Percentiles rank a stretch among this genome's conserved stretches.
Evolutionary conservation across 768 basidiomycete genomes (phyloP).

Genomic region (Mycena vitilis): DNA sequence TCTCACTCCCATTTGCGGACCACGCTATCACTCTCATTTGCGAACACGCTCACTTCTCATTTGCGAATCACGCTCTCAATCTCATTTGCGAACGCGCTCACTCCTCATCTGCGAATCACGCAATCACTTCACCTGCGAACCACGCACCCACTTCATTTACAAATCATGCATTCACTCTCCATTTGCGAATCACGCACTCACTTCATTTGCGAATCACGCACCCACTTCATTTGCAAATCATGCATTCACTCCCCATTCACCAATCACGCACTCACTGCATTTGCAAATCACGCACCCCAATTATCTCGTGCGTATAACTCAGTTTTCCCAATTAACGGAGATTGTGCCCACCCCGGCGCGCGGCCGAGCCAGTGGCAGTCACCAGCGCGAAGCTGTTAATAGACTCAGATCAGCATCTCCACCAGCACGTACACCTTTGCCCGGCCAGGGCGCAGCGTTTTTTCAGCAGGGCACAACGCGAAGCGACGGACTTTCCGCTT

Average conservation of each 20-base stretch:
- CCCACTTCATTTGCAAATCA: no score
- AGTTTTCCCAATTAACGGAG: background rate
- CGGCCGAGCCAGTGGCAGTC: background rate
- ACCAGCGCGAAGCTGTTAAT: background rate
- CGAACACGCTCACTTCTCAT: background rate
- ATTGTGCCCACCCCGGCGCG: background rate
- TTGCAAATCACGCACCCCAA: background rate
- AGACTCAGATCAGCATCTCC: conserved; percentile 9
- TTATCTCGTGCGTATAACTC: no score
- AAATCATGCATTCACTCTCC: background rate
- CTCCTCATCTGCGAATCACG: background rate
- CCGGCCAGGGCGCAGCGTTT: background rate
- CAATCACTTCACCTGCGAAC: background rate
- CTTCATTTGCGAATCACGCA: background rate
- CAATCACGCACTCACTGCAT: background rate
- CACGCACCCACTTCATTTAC: background rate
- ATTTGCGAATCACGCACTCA: background rate
- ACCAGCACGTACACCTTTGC: background rate
- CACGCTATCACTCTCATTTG: background rate
- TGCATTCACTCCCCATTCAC: background rate
- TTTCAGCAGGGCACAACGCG: conserved; percentile 12
- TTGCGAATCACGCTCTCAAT: background rate
- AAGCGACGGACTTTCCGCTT: conserved; percentile 15
- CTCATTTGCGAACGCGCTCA: conserved; percentile 9
- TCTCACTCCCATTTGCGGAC: background rate